Evolutionary conservation across 116 monocot genomes (phyloP), one percentile per base, ranked within the genome.

Genomic region (Zostera marina): DNA sequence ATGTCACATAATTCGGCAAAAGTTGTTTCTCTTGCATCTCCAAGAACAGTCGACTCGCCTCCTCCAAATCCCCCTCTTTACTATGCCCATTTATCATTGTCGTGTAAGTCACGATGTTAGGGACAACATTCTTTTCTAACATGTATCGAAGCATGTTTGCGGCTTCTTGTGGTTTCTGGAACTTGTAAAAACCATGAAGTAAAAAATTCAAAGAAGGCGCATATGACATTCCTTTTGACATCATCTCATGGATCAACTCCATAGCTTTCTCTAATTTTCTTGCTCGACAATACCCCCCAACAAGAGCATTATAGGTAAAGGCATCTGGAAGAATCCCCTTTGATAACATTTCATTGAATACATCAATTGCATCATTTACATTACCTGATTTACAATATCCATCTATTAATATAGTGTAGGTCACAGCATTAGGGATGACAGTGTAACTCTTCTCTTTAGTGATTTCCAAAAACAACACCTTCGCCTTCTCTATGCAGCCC

Each of bases 361-460:
- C 47, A n/a, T n/a, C 17, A 65, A 86, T 78, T 26, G 86, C 92
- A 52, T 81, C 78, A 15, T 32, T 17, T 1, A 78, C 22, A 25
- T 81, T 64, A 56, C 78, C 76, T 13, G 42, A 57, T 74, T 87
- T 92, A 61, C 80, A 87, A 42, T 62, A 58, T 14, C 75, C 87
- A 71, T 78, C 70, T 55, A 92, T 87, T 60, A 92, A 70, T 67
- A 62, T 68, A 9, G 87, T 83, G 68, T 86, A 92, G 20, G 83
- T 92, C 48, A 78, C 76, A 59, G 46, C 47, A 56, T 63, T 83
- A 53, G 92, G 87, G 53, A 65, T 45, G 66, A 83, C 60, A 41
- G 2, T 5, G 32, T 32, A 32, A 1, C 32, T 32, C 32, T 75
- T 76, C 51, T 76, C 83, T 38, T 66, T 62, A 41, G 41, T 19